These are phyloP conservation scores for Kwoniella europaea DNA, from an alignment of 768 basidiomycete species.

Conservation along the genomic window DNA sequence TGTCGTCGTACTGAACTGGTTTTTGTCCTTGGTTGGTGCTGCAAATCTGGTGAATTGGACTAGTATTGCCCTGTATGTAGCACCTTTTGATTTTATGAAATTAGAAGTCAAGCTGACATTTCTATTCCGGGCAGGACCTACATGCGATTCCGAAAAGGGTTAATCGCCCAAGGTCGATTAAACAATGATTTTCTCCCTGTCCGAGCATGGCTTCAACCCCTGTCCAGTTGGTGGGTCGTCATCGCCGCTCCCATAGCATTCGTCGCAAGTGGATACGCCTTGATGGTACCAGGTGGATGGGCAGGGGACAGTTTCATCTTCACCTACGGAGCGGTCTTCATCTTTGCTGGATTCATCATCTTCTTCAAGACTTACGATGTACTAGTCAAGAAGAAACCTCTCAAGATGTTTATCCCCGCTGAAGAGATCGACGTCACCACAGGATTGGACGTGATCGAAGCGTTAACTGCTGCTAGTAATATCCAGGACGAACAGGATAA, in stretches of 20 bases:
- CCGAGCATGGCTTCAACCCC: constrained; percentile 20
- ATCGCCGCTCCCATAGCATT: constrained; percentile 22
- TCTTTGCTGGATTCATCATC: constrained; percentile 27
- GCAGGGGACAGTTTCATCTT: constrained; percentile 29
- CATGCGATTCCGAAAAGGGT: constrained; percentile 42
- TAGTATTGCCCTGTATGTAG: constrained; percentile 23
- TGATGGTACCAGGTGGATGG: constrained; percentile 26
- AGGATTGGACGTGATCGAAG: constrained; percentile 30
- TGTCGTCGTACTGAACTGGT: constrained; percentile 28
- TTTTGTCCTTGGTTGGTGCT: constrained; percentile 33
- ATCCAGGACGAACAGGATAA: constrained; percentile 6
- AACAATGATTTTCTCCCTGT: constrained; percentile 25
- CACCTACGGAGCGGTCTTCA: constrained; percentile 33
- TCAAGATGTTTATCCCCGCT: constrained; percentile 16
- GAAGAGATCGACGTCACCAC: constrained; percentile 30
- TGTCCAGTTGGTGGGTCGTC: constrained; percentile 25
- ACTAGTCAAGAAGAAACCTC: background rate
- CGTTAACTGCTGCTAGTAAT: constrained; percentile 22
- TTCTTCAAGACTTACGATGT: constrained; percentile 24
- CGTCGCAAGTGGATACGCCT: constrained; percentile 30
- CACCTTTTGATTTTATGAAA: background rate
- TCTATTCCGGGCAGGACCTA: constrained; percentile 22
- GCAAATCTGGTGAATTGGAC: constrained; percentile 44
- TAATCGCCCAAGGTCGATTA: constrained; percentile 35
- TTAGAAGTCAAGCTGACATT: constrained; percentile 8